Conservation (phyloP, 176 grass and related monocot genomes). For the Oryza officinalis region DNA sequence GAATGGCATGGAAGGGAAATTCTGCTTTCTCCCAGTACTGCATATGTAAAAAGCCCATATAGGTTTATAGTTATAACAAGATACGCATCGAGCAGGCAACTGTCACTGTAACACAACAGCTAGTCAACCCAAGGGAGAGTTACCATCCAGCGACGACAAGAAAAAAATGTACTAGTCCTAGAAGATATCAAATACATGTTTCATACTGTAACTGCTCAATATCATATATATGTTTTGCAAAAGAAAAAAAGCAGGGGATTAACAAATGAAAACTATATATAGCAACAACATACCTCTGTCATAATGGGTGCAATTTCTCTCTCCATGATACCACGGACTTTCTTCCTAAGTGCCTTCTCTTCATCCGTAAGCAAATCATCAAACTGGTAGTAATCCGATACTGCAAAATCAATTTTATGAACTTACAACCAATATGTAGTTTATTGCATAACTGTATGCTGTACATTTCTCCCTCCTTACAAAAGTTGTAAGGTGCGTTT, state of each 20-base stretch:
- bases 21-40: slow-evolving; percentile 92
- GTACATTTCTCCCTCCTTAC: not conserved
- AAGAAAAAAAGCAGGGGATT: not conserved
- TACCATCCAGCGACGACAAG: slow-evolving; percentile 5
- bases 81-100: not conserved
- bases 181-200: slow-evolving; percentile 16
- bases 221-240: not conserved
- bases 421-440: slow-evolving; percentile 3
- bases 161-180: slow-evolving; percentile 11
- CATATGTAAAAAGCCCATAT: slow-evolving; percentile 18
- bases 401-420: slow-evolving; percentile 38
- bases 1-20: slow-evolving; percentile 81
- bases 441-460: not conserved
- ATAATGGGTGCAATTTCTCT: slow-evolving; percentile 89
- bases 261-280: not conserved
- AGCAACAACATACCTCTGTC: slow-evolving; percentile 62
- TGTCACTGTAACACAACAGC: not conserved
- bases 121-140: slow-evolving; percentile 10
- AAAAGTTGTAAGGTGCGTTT: not conserved
- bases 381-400: slow-evolving; percentile 86
- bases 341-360: slow-evolving; percentile 61
- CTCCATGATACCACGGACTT: slow-evolving; percentile 65
- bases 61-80: not conserved
- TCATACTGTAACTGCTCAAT: not conserved
- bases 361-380: slow-evolving; percentile 82